Base-by-base conservation (phyloP, 352 stramenopile genomes). In the Phytophthora foliorum region DNA sequence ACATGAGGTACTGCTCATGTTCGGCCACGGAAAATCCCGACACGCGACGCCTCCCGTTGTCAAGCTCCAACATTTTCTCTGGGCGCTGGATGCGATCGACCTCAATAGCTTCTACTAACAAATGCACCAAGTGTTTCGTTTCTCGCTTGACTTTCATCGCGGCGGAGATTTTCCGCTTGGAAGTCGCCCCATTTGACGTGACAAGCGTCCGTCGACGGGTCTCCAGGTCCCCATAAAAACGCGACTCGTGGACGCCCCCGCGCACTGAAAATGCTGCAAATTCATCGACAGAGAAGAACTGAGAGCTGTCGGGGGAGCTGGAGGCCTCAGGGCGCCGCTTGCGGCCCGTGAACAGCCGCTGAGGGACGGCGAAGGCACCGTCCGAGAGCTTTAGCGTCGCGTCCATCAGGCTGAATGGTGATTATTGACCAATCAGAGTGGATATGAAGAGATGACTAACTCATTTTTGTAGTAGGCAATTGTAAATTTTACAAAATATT, bases 1-100 rank as follows among this genome's bases (percentile, higher is more conserved):
- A 50, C 22, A 50, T 38, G 41, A 88, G 69, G 61, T 86, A 93
- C 38, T 63, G 63, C 22, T 84, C 67, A 53, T 94, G 86, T 42
- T 92, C 61, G 2, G 39, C 44, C 31, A 92, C 68, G 0, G 80
- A 61, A 17, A 94, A 63, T 2, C 69, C 48, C 4, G 86, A 94
- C 1, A 91, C 29, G 8, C 86, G 69, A 34, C 80, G 80, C 1
- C 67, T 58, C 0, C 67, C 63, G 39, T 92, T 91, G 14, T 80
- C 63, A 7, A 77, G 36, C 45, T 68, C 69, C 13, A 52, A 14
- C 36, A 57, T 63, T 5, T 62, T 63, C n/a, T 62, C 52, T 3
- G 71, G 66, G 3, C 25, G 31, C 44, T 62, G 39, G 24, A 75
- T 67, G 1, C 29, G 60, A 14, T 49, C 16, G 7, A n/a, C 3